Evolutionary conservation across 345 rosid species (phyloP).

Genomic region (Eutrema heterophyllum): DNA sequence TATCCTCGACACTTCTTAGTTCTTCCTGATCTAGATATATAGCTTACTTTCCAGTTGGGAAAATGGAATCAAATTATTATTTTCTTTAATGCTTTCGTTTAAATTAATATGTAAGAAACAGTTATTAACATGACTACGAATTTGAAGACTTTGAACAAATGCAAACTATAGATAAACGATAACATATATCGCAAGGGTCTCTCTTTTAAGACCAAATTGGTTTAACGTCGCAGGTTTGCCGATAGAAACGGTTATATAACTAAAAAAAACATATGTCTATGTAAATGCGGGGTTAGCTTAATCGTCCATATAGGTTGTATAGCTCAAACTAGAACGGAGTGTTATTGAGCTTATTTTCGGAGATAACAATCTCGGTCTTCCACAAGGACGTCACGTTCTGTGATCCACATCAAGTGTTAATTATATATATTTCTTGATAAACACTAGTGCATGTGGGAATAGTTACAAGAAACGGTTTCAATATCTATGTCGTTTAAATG

Average conservation of each 20-base stretch:
- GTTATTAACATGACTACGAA: background rate
- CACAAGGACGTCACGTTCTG: background rate
- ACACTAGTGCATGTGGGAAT: background rate
- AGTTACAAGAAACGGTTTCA: background rate
- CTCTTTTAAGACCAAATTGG: background rate
- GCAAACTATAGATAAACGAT: background rate
- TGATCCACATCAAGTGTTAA: background rate
- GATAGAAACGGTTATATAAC: background rate
- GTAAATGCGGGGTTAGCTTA: background rate
- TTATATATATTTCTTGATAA: background rate
- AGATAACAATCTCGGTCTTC: background rate
- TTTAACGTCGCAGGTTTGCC: background rate
- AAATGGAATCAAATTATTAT: background rate
- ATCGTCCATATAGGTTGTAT: background rate
- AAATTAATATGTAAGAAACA: background rate
- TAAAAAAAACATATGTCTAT: background rate
- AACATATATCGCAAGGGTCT: background rate
- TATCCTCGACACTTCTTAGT: slow-evolving; percentile 12
- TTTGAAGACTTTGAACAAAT: background rate
- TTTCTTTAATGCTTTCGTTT: background rate
- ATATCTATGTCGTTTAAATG: background rate
- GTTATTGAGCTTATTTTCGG: background rate
- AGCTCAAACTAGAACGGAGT: background rate
- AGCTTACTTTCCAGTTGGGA: slow-evolving; percentile 26
- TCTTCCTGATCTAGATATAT: slow-evolving; percentile 16